Evolutionary conservation across 805 yeast species (phyloP), one percentile per base, ranked within the genome.

Genomic region (Monosporozyma siamensis): DNA sequence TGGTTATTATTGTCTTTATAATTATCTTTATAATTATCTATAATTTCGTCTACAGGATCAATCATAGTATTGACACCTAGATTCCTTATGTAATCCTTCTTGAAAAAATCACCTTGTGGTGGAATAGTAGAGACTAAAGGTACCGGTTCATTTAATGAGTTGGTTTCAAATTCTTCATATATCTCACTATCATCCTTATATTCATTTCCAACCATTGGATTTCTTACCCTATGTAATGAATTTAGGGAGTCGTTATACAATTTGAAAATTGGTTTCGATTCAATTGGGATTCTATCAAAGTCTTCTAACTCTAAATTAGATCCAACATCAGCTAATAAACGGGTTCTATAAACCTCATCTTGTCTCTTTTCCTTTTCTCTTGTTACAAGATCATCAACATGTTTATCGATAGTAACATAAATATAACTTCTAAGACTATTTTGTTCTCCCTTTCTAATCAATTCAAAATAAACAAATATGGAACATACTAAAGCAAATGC

Each of bases 401-500:
- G 70, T 15, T 68, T 65, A 55, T 79, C 80, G 41, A 81, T 77
- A 29, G 75, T 66, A n/a, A 66, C 53, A 55, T 80, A 77, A 53
- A 82, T 80, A 56, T 70, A 80, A 47, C 75, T 77, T 50, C 76
- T 80, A 43, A 82, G 59, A 11, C 75, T 68, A n/a, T 53, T 47
- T 38, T 67, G 69, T 44, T 55, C 62, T 26, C 57, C 54, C n/a
- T 59, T 56, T 31, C 71, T 59, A 18, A 72, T 56, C 12, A 71
- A 55, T 48, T 67, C 71, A 43, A 69, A 67, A 48, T 68, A 70
- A 2, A 81, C 71, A 4, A 81, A 83, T 9, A 75, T 52, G 39
- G 72, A 69, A 47, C 73, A 67, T 2, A 78, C 27, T 50, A 80
- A 47, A 1, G 86, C 89, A 42, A 44, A 15, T 3, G 67, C 50